Conservation (phyloP, 192 early-diverging fungal genomes). For the Rhizoclosmatium globosum region DNA sequence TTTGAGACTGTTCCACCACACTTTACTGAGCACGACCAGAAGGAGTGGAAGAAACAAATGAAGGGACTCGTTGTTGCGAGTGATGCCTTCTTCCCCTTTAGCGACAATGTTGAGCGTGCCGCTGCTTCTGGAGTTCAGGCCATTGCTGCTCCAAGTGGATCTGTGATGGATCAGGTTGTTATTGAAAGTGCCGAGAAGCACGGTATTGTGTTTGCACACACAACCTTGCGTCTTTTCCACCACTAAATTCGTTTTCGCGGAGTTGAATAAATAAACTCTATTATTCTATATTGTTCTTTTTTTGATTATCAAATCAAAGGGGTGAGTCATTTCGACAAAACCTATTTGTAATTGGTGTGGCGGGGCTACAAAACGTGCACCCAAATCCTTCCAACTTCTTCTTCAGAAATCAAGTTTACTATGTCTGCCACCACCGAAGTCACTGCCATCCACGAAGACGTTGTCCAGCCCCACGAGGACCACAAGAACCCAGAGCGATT, state of each 20-base stretch:
- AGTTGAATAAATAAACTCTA: neutral
- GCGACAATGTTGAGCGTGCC: conserved; percentile 92
- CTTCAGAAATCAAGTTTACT: neutral
- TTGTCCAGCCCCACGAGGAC: conserved; percentile 10
- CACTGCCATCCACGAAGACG: conserved; percentile 19
- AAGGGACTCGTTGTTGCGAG: conserved; percentile 84
- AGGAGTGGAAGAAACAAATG: conserved; percentile 74
- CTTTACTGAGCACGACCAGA: conserved; percentile 82
- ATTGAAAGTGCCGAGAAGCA: conserved; percentile 83
- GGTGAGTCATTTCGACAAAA: no score
- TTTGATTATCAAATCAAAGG: no score
- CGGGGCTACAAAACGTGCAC: no score
- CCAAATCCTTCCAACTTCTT: neutral
- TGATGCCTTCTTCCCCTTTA: conserved; percentile 99
- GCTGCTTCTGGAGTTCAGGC: conserved; percentile 83
- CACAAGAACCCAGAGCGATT: conserved; percentile 18
- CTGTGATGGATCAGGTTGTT: conserved; percentile 87
- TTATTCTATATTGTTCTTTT: neutral
- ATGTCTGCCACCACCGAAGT: conserved; percentile 11
- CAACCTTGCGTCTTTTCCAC: conserved; percentile 93
- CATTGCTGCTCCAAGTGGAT: conserved; percentile 92
- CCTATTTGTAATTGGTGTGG: no score
- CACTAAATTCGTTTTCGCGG: conserved; percentile 62
- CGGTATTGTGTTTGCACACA: conserved; percentile 86
- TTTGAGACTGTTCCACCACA: conserved; percentile 73